Conservation (phyloP, 495 filamentous ascomycete species). For the Penicillium angulare region DNA sequence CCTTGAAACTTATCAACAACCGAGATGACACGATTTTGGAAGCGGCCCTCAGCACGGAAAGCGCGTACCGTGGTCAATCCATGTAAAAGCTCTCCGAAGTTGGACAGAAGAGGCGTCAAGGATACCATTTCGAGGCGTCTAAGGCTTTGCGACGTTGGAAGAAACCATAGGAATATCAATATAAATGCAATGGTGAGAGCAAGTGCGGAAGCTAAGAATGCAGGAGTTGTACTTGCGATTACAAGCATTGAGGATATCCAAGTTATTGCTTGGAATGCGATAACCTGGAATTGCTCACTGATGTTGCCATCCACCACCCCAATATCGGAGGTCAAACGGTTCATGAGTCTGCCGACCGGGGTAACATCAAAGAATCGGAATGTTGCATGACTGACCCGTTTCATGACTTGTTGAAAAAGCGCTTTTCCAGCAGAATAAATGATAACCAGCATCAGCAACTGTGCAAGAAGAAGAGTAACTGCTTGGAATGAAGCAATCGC, state of each 20-base stretch:
- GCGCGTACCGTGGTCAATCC: conserved; percentile 78
- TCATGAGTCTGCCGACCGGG: conserved; percentile 81
- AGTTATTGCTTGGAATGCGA: conserved; percentile 61
- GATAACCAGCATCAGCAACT: conserved; percentile 64
- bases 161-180: conserved; percentile 66
- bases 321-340: conserved; percentile 82
- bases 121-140: conserved; percentile 82
- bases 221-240: conserved; percentile 71
- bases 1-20: conserved; percentile 83
- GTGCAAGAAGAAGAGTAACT: conserved; percentile 50
- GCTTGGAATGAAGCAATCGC: conserved; percentile 58
- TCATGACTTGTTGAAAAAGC: conserved; percentile 67
- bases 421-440: conserved; percentile 70
- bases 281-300: conserved; percentile 61
- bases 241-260: conserved; percentile 71
- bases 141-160: conserved; percentile 79
- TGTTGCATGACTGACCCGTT: conserved; percentile 68
- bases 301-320: conserved; percentile 79
- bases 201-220: conserved; percentile 69
- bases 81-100: conserved; percentile 77
- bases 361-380: conserved; percentile 89
- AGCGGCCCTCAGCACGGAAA: conserved; percentile 68
- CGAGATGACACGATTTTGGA: conserved; percentile 70
- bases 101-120: conserved; percentile 76
- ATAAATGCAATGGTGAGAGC: conserved; percentile 62